These are phyloP conservation scores for Taxawa tesnikishii DNA, from an alignment of 2,329 filamentous ascomycete genomes.

Conservation along the genomic window DNA sequence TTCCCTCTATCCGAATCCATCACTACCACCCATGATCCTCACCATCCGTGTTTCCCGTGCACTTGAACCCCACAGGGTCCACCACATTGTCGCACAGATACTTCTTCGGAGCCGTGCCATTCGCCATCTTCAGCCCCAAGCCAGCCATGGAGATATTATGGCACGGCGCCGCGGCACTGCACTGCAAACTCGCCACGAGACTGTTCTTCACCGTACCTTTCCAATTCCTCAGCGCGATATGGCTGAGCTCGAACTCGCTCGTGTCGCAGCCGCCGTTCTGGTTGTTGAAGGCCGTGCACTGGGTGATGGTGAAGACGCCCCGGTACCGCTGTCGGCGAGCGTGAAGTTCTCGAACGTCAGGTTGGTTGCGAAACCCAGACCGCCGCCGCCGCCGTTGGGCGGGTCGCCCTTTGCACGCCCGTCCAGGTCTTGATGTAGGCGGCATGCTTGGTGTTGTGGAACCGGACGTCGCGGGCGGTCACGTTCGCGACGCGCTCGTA, in stretches of 20 bases:
- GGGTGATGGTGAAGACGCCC: slow-evolving; percentile 15
- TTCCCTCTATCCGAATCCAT: no score
- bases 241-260: slow-evolving; percentile 24
- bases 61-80: slow-evolving; percentile 11
- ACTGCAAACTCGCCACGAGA: slow-evolving; percentile 15
- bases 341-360: slow-evolving; percentile 23
- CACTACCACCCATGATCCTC: slow-evolving; percentile 4
- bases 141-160: slow-evolving; percentile 12
- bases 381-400: slow-evolving; percentile 49
- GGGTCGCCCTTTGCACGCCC: slow-evolving; percentile 22
- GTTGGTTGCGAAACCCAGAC: slow-evolving; percentile 31
- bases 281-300: slow-evolving; percentile 16
- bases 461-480: slow-evolving; percentile 33
- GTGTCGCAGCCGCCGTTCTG: slow-evolving; percentile 15
- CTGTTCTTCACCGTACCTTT: slow-evolving; percentile 15
- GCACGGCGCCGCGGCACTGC: slow-evolving; percentile 16
- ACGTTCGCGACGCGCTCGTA: slow-evolving; percentile 40
- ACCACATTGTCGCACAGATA: slow-evolving; percentile 15
- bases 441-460: slow-evolving; percentile 28
- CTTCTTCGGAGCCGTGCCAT: slow-evolving; percentile 9
- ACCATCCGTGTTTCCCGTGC: slow-evolving; percentile 9
- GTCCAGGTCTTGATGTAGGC: slow-evolving; percentile 49
- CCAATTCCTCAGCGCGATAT: slow-evolving; percentile 15
- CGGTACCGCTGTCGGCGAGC: slow-evolving; percentile 9
- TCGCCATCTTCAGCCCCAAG: slow-evolving; percentile 8